Evolutionary conservation across 306 rosid genomes (phyloP).

Genomic region (Phaseolus lunatus): DNA sequence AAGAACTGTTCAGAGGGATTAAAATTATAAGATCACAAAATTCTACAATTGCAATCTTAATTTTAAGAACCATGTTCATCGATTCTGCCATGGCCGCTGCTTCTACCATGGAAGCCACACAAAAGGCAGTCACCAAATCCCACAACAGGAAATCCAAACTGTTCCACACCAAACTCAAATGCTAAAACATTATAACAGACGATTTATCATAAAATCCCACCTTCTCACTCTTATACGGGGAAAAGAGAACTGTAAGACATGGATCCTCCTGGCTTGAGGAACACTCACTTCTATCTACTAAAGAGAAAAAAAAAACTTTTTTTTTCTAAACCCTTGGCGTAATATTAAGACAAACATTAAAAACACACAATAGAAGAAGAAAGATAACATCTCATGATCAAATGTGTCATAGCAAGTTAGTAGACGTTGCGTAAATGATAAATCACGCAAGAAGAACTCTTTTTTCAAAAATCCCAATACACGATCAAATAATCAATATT

Average conservation of each 20-base stretch:
- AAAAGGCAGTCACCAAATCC: neutral
- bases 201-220: too few species aligned
- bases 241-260: neutral
- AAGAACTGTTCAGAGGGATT: neutral
- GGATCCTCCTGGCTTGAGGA: neutral
- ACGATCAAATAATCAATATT: neutral
- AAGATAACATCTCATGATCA: neutral
- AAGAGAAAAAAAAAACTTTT: neutral
- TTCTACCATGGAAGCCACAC: neutral
- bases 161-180: neutral
- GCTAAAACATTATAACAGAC: too few species aligned
- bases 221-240: too few species aligned
- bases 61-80: neutral
- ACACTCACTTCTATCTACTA: neutral
- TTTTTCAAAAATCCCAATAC: neutral
- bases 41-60: neutral
- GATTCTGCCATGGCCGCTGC: neutral
- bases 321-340: neutral
- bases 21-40: neutral
- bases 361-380: neutral
- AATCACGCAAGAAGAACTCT: neutral
- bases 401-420: neutral
- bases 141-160: neutral
- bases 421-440: neutral
- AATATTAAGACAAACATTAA: neutral